Conservation (phyloP, 2,329 filamentous ascomycete species). For the Parafenestella ontariensis region DNA sequence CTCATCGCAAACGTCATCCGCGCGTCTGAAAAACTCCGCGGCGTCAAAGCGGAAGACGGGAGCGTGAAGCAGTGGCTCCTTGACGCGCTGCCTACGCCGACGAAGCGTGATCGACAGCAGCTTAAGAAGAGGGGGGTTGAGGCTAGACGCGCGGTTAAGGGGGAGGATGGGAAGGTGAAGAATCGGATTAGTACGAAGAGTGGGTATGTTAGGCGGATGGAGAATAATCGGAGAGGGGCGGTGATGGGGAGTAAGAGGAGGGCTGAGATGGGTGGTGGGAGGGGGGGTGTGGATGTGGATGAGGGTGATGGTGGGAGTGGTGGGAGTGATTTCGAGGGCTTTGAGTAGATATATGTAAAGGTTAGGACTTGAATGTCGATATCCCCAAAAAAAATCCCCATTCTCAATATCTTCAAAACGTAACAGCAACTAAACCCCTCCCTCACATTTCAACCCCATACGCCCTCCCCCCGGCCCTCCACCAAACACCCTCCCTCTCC, state of each 20-base stretch:
- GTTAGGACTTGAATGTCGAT: background rate
- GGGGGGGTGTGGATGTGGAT: slow-evolving; percentile 19
- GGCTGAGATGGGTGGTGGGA: slow-evolving; percentile 21
- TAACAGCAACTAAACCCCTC: too few relatives aligned
- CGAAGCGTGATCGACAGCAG: slow-evolving; percentile 82
- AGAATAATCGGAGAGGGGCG: slow-evolving; percentile 69
- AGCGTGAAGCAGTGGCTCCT: slow-evolving; percentile 75
- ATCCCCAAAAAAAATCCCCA: too few relatives aligned
- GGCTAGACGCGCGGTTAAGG: slow-evolving; percentile 61
- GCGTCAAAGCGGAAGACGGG: slow-evolving; percentile 49
- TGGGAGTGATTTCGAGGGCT: slow-evolving; percentile 52
- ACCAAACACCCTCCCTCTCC: slow-evolving; percentile 73
- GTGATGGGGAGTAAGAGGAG: slow-evolving; percentile 43
- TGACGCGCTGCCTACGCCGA: slow-evolving; percentile 82
- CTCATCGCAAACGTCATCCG: slow-evolving; percentile 93
- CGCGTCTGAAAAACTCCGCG: slow-evolving; percentile 74
- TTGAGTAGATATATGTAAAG: slow-evolving; percentile 35
- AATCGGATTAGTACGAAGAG: slow-evolving; percentile 83
- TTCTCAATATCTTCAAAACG: too few relatives aligned
- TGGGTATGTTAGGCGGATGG: slow-evolving; percentile 73
- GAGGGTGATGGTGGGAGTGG: slow-evolving; percentile 20
- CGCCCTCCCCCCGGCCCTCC: slow-evolving; percentile 72
- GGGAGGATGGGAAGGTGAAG: slow-evolving; percentile 27
- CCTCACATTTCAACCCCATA: slow-evolving; percentile 58
- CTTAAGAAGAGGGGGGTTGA: slow-evolving; percentile 84